These are phyloP conservation scores for Pyrrhoderma noxium DNA, from an alignment of 1,284 basidiomycete species.

Conservation along the genomic window DNA sequence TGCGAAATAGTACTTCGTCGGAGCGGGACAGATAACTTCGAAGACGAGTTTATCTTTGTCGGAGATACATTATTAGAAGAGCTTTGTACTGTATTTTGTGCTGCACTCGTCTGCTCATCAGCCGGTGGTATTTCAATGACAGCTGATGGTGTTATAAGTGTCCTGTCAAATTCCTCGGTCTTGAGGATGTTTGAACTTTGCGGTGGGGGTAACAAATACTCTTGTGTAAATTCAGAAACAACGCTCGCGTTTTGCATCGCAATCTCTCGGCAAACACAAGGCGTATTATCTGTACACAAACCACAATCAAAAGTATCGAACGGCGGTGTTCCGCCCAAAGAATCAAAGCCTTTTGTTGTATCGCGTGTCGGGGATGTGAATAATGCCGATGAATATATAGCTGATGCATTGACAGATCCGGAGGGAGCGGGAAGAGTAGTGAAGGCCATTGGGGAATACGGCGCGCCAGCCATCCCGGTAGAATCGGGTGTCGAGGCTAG, in stretches of 20 bases:
- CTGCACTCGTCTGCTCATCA: background rate
- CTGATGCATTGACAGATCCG: slow-evolving; percentile 26
- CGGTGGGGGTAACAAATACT: slow-evolving; percentile 26
- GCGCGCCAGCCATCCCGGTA: slow-evolving; percentile 35
- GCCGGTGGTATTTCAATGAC: background rate
- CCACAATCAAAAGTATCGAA: slow-evolving; percentile 50
- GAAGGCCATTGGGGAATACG: slow-evolving; percentile 38
- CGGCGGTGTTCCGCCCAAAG: slow-evolving; percentile 14
- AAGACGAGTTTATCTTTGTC: slow-evolving; percentile 68
- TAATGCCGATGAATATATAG: slow-evolving; percentile 23
- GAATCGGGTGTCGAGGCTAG: slow-evolving; percentile 50
- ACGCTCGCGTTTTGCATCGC: slow-evolving; percentile 35
- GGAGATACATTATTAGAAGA: slow-evolving; percentile 37
- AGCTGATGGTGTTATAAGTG: background rate
- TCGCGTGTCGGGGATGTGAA: background rate
- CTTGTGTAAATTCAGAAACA: slow-evolving; percentile 21
- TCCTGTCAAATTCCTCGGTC: slow-evolving; percentile 18
- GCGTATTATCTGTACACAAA: slow-evolving; percentile 61
- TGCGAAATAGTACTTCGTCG: slow-evolving; percentile 38
- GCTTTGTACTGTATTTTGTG: background rate
- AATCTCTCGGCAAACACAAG: slow-evolving; percentile 69
- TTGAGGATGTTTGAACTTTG: slow-evolving; percentile 15
- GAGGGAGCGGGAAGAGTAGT: slow-evolving; percentile 28
- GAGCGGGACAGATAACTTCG: slow-evolving; percentile 70
- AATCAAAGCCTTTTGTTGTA: slow-evolving; percentile 8